Evolutionary conservation across 306 rosid genomes (phyloP).

Genomic region (Dryas octopetala): DNA sequence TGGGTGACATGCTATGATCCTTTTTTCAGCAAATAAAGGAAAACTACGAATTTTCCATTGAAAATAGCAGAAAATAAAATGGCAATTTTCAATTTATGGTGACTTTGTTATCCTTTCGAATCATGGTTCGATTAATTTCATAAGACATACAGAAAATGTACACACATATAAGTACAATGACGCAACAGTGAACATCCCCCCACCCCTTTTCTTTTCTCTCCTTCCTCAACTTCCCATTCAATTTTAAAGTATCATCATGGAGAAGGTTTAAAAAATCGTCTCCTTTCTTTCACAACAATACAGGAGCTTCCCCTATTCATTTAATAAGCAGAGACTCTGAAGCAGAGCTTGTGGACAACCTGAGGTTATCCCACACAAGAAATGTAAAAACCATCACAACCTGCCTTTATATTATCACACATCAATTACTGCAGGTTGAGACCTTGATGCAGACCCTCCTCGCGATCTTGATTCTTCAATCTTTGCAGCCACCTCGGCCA

Average conservation of each 20-base stretch:
- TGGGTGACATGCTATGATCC: too few species aligned
- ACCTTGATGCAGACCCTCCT: conserved; percentile 30
- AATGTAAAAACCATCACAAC: background rate
- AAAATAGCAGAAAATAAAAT: background rate
- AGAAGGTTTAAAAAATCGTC: conserved; percentile 38
- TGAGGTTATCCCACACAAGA: conserved; percentile 11
- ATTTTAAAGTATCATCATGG: conserved; percentile 15
- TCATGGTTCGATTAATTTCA: conserved; percentile 21
- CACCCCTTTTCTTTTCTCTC: background rate
- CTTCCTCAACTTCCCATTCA: conserved; percentile 11
- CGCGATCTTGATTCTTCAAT: conserved; percentile 61
- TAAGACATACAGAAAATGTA: conserved; percentile 31
- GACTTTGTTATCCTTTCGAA: conserved; percentile 24
- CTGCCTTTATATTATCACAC: conserved; percentile 33
- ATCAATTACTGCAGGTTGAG: conserved; percentile 26
- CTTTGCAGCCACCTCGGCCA: conserved; percentile 73
- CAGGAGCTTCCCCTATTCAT: conserved; percentile 3
- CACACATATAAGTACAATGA: conserved; percentile 19
- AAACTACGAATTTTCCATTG: too few species aligned
- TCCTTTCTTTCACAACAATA: conserved; percentile 24
- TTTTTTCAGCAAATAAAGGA: too few species aligned
- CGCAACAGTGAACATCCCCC: background rate
- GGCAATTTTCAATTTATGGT: background rate
- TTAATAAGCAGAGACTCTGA: conserved; percentile 23
- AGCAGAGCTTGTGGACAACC: conserved; percentile 27